Conservation (phyloP, 208 protist genomes). For the Crithidia sp. region DNA sequence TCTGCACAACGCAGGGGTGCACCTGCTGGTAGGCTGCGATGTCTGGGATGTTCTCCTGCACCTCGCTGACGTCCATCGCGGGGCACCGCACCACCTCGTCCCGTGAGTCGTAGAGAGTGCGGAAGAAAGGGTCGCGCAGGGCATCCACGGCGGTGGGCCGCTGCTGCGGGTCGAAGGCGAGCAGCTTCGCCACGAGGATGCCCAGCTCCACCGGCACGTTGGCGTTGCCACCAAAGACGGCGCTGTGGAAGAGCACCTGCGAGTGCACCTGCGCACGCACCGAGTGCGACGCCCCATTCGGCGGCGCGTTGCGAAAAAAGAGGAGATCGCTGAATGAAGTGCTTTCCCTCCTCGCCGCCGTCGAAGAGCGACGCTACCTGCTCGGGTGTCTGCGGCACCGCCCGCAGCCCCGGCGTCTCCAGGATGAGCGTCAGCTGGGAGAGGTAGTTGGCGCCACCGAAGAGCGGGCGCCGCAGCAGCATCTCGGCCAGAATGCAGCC, state of each 20-base stretch:
- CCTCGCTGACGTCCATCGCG: slow-evolving; percentile 11
- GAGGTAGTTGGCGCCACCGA: slow-evolving; percentile 75
- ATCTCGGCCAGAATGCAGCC: slow-evolving; percentile 76
- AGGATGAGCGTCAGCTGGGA: slow-evolving; percentile 58
- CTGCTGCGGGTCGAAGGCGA: slow-evolving; percentile 58
- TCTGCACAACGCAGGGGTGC: slow-evolving; percentile 36
- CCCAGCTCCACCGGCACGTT: slow-evolving; percentile 47
- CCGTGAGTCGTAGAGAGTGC: slow-evolving; percentile 31
- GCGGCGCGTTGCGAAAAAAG: slow-evolving; percentile 29
- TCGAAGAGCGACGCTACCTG: slow-evolving; percentile 80
- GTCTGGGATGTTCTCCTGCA: slow-evolving; percentile 25
- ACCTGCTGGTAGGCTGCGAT: slow-evolving; percentile 28
- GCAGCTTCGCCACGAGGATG: slow-evolving; percentile 58
- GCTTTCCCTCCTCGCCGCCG: slow-evolving; percentile 67
- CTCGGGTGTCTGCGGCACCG: slow-evolving; percentile 60
- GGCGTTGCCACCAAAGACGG: slow-evolving; percentile 60
- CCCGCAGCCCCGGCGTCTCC: slow-evolving; percentile 85
- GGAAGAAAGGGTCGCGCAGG: slow-evolving; percentile 72
- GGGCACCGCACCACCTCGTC: slow-evolving; percentile 71
- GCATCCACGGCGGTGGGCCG: slow-evolving; percentile 68
- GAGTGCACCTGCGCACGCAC: slow-evolving; percentile 16
- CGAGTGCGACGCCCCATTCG: background rate
- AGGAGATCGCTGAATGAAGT: slow-evolving; percentile 61
- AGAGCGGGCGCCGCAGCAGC: slow-evolving; percentile 95
- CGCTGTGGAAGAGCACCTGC: slow-evolving; percentile 43